Percentiles rank a stretch among this genome's conserved stretches.
phyloP scores from a whole-genome alignment of 2,329 filamentous ascomycete genomes.

The Epichloe sp. region DNA sequence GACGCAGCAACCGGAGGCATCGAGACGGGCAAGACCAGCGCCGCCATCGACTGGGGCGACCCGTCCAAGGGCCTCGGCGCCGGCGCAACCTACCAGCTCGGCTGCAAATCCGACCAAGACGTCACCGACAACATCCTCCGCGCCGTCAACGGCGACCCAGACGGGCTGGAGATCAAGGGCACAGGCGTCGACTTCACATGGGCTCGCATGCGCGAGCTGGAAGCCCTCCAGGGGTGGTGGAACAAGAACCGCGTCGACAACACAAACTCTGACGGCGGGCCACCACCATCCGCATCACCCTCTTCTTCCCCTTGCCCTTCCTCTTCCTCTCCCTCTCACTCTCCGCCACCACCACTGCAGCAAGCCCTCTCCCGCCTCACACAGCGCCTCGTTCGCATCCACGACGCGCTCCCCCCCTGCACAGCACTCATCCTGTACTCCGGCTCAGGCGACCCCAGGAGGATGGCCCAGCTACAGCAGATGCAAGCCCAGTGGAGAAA shows the following conservation, averaged over 20 bases:
- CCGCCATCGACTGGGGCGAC: conserved; percentile 83
- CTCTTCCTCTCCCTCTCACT: conserved; percentile 8
- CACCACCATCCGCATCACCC: conserved; percentile 14
- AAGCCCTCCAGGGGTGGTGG: conserved; percentile 55
- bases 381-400: conserved; percentile 38
- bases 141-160: conserved; percentile 44
- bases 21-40: conserved; percentile 49
- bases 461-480: conserved; percentile 48
- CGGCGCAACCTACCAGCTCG: conserved; percentile 42
- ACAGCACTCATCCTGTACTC: conserved; percentile 53
- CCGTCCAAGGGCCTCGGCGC: conserved; percentile 46
- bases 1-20: conserved; percentile 41
- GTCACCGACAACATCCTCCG: conserved; percentile 41
- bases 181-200: conserved; percentile 55
- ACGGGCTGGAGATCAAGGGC: conserved; percentile 41
- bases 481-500: conserved; percentile 47
- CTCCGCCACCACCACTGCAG: conserved; percentile 25
- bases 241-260: conserved; percentile 38
- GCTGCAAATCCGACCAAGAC: conserved; percentile 46
- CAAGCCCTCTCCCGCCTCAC: conserved; percentile 31
- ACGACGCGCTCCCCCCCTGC: conserved; percentile 48
- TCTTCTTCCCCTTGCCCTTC: conserved; percentile 5
- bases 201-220: conserved; percentile 52
- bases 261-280: conserved; percentile 21
- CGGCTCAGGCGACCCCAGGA: conserved; percentile 54